Evolutionary conservation across 495 filamentous ascomycete species (phyloP), one percentile per base, ranked within the genome.

Genomic region (Lentithecium fluviatile): DNA sequence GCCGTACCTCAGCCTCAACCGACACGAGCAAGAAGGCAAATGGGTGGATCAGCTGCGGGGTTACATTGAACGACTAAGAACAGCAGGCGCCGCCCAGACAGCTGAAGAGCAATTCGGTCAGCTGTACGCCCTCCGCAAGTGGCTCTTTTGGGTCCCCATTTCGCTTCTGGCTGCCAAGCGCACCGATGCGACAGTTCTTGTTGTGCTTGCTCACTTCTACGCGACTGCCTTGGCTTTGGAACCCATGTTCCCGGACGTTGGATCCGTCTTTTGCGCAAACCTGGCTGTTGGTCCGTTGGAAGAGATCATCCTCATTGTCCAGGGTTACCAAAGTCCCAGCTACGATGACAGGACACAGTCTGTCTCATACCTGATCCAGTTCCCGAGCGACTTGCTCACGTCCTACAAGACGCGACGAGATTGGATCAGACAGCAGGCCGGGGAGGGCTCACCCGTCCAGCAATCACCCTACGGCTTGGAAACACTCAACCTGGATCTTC

Each of bases 121-220:
- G 62, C 82, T 97, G 24, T 89, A 92, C 60, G 82, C 88, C 6
- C 80, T 98, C 17, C 86, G 92, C 43, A 83, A 86, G 56, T 97
- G 95, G 92, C 82, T 97, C 20, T 95, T 97, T 76, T 98, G 91
- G 89, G 81, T 96, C 45, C 95, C 95, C 2, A 83, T 90, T 52
- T 77, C 78, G 63, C 82, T 82, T 60, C 77, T 89, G 36, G 80
- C 85, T 65, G 77, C 80, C 50, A 82, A 80, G 21, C 73, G 79
- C 21, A 76, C 75, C 24, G 83, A 85, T 59, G 78, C 83, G 3
- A 85, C 83, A 32, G 84, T 87, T 19, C 78, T 97, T 72, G 78
- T 97, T 20, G 82, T 95, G 32, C 83, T 98, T 37, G 88, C 91
- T 8, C 88, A 97, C 69, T 93, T 96, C 74, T 97, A 96, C 71